Conservation (phyloP, 2,329 filamentous ascomycete species). For the Beauveria medogensis region DNA sequence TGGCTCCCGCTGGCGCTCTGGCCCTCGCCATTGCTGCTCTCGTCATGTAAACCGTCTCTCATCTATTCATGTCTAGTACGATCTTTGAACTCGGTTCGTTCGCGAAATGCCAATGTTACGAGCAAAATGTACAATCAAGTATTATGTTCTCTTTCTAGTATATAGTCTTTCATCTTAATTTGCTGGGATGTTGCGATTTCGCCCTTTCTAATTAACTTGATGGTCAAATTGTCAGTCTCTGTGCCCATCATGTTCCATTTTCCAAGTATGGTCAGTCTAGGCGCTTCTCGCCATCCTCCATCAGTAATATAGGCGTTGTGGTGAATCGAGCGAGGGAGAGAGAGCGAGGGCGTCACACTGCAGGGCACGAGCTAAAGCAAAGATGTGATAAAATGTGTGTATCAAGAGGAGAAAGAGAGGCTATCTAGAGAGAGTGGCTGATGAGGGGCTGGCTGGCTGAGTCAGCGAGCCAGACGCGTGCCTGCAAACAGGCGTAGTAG, state of each 20-base stretch:
- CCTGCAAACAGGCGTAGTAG: no score
- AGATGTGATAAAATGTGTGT: no score
- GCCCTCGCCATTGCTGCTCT: constrained; percentile 10
- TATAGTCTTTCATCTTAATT: background rate
- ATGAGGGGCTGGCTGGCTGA: no score
- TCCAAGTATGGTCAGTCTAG: background rate
- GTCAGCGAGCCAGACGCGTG: no score
- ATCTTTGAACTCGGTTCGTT: background rate
- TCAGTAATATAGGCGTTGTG: no score
- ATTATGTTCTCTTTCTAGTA: constrained; percentile 5
- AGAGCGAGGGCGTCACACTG: no score
- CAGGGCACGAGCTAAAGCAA: no score
- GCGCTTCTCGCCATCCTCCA: no score
- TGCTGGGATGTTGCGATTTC: background rate
- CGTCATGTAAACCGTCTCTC: constrained; percentile 4
- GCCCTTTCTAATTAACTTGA: background rate
- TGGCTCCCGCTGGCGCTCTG: constrained; percentile 8
- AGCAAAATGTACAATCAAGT: constrained; percentile 8
- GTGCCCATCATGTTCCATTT: background rate
- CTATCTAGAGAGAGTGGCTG: no score
- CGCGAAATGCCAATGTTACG: background rate
- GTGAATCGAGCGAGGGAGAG: no score
- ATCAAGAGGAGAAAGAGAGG: no score
- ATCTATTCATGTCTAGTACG: background rate
- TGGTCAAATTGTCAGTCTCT: background rate